Base-by-base conservation (phyloP, 441 rosid genomes). In the Brassica hybrid region DNA sequence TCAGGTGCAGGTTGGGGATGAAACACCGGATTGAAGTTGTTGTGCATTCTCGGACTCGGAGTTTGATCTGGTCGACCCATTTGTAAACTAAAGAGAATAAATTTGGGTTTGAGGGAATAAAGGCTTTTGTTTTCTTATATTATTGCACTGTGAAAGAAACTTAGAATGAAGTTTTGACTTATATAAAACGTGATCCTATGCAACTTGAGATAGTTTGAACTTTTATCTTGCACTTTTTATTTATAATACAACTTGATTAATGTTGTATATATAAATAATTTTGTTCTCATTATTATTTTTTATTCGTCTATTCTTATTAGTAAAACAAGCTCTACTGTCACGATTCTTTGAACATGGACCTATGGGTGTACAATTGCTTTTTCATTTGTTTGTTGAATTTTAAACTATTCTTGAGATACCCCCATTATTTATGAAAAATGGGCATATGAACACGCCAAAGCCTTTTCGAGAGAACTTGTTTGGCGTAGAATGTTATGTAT, bases 11-110 rank as follows among this genome's bases (percentile, higher is more conserved):
- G 48, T 19, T 59, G 58, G 9, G 73, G 3, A 61, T 73, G 11
- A 16, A 36, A 78, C 18, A 61, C 10, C 0, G 81, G 77, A 32
- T 67, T 77, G 3, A 5, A 7, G 70, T 77, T 72, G 62, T 67
- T 66, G 65, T 78, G 73, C 48, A 67, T 72, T 16, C 43, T 34
- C 34, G 76, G 76, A 77, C 76, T 77, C 70, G 62, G 62, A 58
- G 56, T 59, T 30, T 8, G 48, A 27, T 27, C 67, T 21, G 77
- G 65, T 34, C 70, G 73, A 73, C 81, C 81, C 81, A 78, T 77
- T 45, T 59, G 41, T 58, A 59, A 72, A 41, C 9, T 50, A 3
- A 34, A 66, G 65, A 76, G 69, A 61, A 30, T 11, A 38, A 38
- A 12, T 30, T 7, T 34, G 34, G 21, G 3, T 70, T 70, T 17